Conservation (phyloP, 2,329 filamentous ascomycete genomes). For the Periconia sp. region DNA sequence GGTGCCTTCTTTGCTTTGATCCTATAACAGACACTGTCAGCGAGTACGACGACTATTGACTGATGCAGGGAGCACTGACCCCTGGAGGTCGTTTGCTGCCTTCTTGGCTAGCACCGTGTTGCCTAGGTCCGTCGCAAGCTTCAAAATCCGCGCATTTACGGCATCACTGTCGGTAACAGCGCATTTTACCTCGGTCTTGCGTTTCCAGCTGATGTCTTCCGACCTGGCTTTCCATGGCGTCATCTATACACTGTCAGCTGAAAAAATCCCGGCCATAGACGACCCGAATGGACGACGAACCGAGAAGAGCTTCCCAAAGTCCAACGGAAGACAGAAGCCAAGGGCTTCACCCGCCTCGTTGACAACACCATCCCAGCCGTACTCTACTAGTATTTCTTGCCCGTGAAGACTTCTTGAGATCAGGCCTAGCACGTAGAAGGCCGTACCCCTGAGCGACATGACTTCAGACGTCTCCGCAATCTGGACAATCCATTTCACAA, state of each 20-base stretch:
- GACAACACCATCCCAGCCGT: constrained; percentile 92
- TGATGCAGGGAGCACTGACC: constrained; percentile 46
- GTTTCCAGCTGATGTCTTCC: constrained; percentile 38
- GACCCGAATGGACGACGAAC: too few relatives aligned
- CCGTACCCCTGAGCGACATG: constrained; percentile 91
- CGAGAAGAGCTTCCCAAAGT: constrained; percentile 80
- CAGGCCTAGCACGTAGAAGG: constrained; percentile 92
- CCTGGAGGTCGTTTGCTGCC: constrained; percentile 78
- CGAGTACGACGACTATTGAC: constrained; percentile 1
- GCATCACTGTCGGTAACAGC: constrained; percentile 67
- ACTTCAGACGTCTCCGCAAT: constrained; percentile 90
- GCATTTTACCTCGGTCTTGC: constrained; percentile 54
- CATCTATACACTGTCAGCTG: constrained; percentile 31
- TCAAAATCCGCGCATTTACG: constrained; percentile 75
- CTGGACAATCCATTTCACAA: constrained; percentile 83
- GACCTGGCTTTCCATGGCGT: constrained; percentile 43
- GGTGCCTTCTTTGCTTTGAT: constrained; percentile 77
- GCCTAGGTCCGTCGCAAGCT: constrained; percentile 84
- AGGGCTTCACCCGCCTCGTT: constrained; percentile 82
- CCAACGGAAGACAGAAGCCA: constrained; percentile 83
- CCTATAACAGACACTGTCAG: constrained; percentile 51
- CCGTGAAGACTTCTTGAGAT: constrained; percentile 93
- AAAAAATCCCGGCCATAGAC: too few relatives aligned
- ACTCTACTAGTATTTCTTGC: constrained; percentile 85
- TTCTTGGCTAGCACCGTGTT: constrained; percentile 93